Base-by-base conservation (phyloP, 345 rosid genomes). In the Dimocarpus longan region DNA sequence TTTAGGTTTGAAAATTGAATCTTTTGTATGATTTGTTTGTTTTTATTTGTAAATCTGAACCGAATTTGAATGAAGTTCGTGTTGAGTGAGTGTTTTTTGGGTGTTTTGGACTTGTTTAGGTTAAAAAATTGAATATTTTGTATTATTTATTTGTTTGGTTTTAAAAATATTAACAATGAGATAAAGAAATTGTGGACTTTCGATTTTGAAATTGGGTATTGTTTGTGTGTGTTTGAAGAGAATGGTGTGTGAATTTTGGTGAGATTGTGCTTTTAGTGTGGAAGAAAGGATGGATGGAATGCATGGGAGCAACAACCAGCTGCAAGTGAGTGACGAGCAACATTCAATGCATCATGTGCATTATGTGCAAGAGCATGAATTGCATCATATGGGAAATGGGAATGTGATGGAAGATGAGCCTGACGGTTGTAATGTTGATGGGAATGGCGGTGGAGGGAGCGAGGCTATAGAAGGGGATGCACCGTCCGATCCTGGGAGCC, bases 401-500 rank as follows among this genome's bases (percentile, higher is more conserved):
- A 76, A 73, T 57, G 79, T 74, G 69, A 74, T 87, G 88, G 86
- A 77, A 6, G 85, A 85, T 9, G 88, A 81, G 22, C 85, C 65
- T 66, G 88, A 83, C 74, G 86, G 81, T 26, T 60, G 65, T 60
- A 86, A 80, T 64, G 39, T 82, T 21, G 73, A 74, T 57, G 81
- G 79, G 59, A 86, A 74, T 75, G 84, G 80, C 66, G 87, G 84
- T 21, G 84, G 68, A 0, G 80, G 78, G 59, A 81, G 79, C 65
- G 85, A 82, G 66, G 88, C 82, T 63, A 75, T 80, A 66, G 87
- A 80, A 63, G 77, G 80, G 73, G 95, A 90, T 46, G 84, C 83
- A 24, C 89, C 90, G 19, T 84, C 90, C 28, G 93, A 88, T 64
- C 88, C 90, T 42, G 91, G 86, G 46, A 89, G 85, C 74, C 78